Evolutionary conservation across 345 rosid genomes (phyloP).

Genomic region (rapeseed (Brassica napus)): Da-Ae NC_063448.1:31139001-31139500

Average conservation of each 20-base stretch:
- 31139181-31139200: slow-evolving; percentile 62
- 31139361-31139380: not conserved
- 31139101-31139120: slow-evolving; percentile 67
- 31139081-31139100: slow-evolving; percentile 55
- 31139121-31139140: slow-evolving; percentile 54
- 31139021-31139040: slow-evolving; percentile 56
- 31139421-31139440: slow-evolving; percentile 62
- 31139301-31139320: slow-evolving; percentile 58
- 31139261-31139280: slow-evolving; percentile 92
- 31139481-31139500: slow-evolving; percentile 88
- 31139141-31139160: slow-evolving; percentile 70
- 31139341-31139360: not conserved
- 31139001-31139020: slow-evolving; percentile 71
- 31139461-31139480: slow-evolving; percentile 77
- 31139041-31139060: slow-evolving; percentile 53
- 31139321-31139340: slow-evolving; percentile 22
- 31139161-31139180: slow-evolving; percentile 55
- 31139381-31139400: not conserved
- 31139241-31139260: slow-evolving; percentile 78
- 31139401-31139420: not conserved
- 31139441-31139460: slow-evolving; percentile 71
- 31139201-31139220: slow-evolving; percentile 62
- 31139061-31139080: slow-evolving; percentile 47
- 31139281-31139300: slow-evolving; percentile 64
- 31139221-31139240: slow-evolving; percentile 70